Percentiles rank a stretch among this genome's conserved stretches.
phyloP scores from a whole-genome alignment of 2,329 filamentous ascomycete species.

The Ascochyta fabae region DNA sequence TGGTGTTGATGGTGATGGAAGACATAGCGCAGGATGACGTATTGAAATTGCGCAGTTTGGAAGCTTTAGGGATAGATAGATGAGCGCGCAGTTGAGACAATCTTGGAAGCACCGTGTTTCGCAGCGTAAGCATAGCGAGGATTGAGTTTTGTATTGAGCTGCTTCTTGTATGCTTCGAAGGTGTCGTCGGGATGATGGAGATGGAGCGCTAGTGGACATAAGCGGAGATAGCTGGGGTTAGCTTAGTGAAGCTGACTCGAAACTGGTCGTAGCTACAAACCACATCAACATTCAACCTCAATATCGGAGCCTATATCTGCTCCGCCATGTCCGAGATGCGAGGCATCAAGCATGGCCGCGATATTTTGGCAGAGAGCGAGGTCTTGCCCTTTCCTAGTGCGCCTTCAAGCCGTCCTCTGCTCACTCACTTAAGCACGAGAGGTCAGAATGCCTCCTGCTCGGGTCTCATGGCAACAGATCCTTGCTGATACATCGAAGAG shows the following conservation, averaged over 20 bases:
- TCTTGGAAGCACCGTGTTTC: conserved; percentile 17
- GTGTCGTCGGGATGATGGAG: background rate
- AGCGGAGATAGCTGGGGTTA: conserved; percentile 3
- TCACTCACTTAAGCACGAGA: too few species aligned
- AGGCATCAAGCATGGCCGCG: too few species aligned
- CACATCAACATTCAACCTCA: background rate
- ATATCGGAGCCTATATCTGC: too few species aligned
- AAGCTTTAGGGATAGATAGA: conserved; percentile 3
- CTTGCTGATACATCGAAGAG: too few species aligned
- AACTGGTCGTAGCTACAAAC: background rate
- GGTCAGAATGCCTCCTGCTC: too few species aligned
- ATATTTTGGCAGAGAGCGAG: too few species aligned
- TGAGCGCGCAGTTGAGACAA: conserved; percentile 22
- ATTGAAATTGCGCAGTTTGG: conserved; percentile 20
- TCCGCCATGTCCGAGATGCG: too few species aligned
- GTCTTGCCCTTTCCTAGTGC: too few species aligned
- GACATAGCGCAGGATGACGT: conserved; percentile 49
- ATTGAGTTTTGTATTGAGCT: background rate
- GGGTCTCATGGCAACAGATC: too few species aligned
- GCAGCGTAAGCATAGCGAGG: conserved; percentile 7
- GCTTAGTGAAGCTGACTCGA: background rate
- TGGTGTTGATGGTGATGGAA: conserved; percentile 54
- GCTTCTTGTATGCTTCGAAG: conserved; percentile 1
- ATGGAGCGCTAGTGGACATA: conserved; percentile 3
- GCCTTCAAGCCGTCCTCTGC: too few species aligned